Evolutionary conservation across 2,329 filamentous ascomycete species (phyloP), one percentile per base, ranked within the genome.

Genomic region (Stemphylium beticola): DNA sequence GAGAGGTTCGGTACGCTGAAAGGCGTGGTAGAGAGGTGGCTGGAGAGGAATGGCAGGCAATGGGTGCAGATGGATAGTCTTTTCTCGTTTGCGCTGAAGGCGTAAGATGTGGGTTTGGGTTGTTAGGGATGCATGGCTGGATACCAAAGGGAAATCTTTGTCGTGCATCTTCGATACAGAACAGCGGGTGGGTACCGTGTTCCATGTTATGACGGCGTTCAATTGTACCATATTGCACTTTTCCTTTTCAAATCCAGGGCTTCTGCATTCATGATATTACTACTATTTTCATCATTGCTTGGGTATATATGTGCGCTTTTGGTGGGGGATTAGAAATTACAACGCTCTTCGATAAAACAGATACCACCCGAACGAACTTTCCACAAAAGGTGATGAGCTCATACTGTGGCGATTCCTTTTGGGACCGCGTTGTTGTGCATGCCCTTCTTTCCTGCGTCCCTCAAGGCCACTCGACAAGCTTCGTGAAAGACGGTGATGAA

Each of bases 1-100:
- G 81, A 83, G 34, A 82, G 92, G 57, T 98, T 98, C 72, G 84
- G 77, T 10, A 91, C 90, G 0, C 79, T 93, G 62, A 90, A 87
- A 79, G 82, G 83, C 6, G 86, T 92, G 12, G 91, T 96, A 4
- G 91, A 93, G 61, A 86, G 80, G 69, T 96, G 96, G 77, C 77
- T 96, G 65, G 91, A 92, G 69, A 95, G 93, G 79, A 96, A 92
- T 75, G 93, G 93, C 22, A 82, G 91, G 65, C 90, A 92, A 76
- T 96, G 92, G 91, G 93, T 97, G 47, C 89, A 91, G 64, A 97
- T 96, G 93, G 92, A 95, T 76, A 87, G 82, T 62, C 77, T 97
- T 60, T 97, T 96, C 81, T 83, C 85, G 60, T 83, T 85, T 77
- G 81, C 80, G 55, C 68, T 78, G 55, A 76, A 72, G 58, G 49